Conservation (phyloP, 306 rosid genomes). For the Malus sieversii region DNA sequence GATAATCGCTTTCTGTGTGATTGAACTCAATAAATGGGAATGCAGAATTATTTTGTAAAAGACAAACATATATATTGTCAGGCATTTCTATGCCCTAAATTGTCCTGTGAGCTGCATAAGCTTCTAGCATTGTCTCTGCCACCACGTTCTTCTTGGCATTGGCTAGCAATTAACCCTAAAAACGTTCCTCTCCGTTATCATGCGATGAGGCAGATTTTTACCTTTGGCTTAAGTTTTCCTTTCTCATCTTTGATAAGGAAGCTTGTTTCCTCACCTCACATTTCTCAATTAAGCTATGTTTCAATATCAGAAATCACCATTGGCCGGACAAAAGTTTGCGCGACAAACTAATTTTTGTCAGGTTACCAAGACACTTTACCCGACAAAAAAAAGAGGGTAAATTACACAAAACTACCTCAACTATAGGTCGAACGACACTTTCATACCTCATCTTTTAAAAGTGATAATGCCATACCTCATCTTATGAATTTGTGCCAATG, state of each 20-base stretch:
- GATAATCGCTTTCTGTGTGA: neutral
- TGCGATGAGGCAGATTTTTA: neutral
- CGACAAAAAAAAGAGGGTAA: too few species aligned
- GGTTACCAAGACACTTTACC: too few species aligned
- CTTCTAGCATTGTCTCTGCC: neutral
- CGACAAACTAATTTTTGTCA: too few species aligned
- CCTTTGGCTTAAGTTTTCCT: neutral
- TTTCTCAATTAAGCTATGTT: too few species aligned
- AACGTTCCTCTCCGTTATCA: neutral
- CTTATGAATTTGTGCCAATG: too few species aligned
- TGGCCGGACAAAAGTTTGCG: too few species aligned
- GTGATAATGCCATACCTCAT: too few species aligned
- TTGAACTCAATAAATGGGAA: neutral
- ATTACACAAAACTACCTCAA: too few species aligned
- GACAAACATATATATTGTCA: neutral
- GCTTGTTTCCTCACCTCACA: too few species aligned
- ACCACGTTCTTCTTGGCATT: constrained; percentile 5
- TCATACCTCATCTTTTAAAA: too few species aligned
- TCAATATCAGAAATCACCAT: too few species aligned
- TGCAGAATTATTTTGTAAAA: neutral
- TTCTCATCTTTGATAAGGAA: neutral
- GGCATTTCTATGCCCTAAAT: neutral
- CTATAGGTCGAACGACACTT: too few species aligned
- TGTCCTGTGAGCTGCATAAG: neutral
- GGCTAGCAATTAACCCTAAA: neutral